Evolutionary conservation across 768 basidiomycete species (phyloP).

Genomic region (Mycena indigotica): DNA sequence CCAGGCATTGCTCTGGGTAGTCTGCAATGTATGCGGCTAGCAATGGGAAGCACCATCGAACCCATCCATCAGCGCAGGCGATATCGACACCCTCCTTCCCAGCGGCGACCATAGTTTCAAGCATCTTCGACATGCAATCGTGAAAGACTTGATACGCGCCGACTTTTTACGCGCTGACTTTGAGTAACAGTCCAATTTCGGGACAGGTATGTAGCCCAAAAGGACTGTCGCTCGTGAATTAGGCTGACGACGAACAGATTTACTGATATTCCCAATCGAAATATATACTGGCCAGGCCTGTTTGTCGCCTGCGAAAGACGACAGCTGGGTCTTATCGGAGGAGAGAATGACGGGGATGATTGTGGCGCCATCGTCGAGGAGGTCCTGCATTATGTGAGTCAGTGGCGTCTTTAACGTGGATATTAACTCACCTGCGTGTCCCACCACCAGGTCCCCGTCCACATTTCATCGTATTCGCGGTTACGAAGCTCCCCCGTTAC

Average conservation of each 20-base stretch:
- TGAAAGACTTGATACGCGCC: conserved; percentile 41
- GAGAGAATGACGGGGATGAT: conserved; percentile 32
- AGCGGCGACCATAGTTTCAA: conserved; percentile 27
- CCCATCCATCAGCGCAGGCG: conserved; percentile 32
- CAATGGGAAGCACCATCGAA: conserved; percentile 24
- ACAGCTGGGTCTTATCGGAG: conserved; percentile 34
- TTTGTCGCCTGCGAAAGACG: conserved; percentile 29
- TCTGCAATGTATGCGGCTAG: conserved; percentile 34
- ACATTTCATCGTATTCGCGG: conserved; percentile 26
- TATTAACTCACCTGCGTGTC: conserved; percentile 26
- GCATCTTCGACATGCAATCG: conserved; percentile 23
- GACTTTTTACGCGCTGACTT: conserved; percentile 18
- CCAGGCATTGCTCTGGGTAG: conserved; percentile 34
- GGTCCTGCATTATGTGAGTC: conserved; percentile 2
- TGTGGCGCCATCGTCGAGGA: conserved; percentile 10
- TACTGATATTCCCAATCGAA: conserved; percentile 31
- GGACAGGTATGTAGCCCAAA: conserved; percentile 37
- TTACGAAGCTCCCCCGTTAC: not conserved
- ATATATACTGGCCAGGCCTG: conserved; percentile 28
- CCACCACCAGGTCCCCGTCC: conserved; percentile 33
- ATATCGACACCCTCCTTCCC: conserved; percentile 29
- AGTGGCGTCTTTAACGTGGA: too few species aligned
- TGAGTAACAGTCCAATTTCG: conserved; percentile 31
- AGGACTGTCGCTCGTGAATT: conserved; percentile 30
- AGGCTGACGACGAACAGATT: conserved; percentile 28